These are phyloP conservation scores for Lobosporangium transversale DNA, from an alignment of 192 early-diverging fungal species.

Conservation along the genomic window DNA sequence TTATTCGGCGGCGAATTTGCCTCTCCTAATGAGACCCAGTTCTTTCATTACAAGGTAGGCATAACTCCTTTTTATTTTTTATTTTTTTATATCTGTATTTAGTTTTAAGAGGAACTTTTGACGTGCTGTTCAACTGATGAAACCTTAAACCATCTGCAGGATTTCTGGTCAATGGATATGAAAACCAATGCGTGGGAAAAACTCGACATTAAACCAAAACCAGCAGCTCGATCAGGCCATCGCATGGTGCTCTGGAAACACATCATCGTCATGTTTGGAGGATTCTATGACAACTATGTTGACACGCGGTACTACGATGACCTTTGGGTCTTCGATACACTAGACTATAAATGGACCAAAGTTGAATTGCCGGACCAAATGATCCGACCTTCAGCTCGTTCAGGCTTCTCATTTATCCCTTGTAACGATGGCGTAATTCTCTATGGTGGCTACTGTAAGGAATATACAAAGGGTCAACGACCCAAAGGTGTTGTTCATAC, in stretches of 20 bases:
- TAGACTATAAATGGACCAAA: slow-evolving; percentile 62
- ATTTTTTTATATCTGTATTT: no score
- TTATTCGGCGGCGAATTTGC: slow-evolving; percentile 75
- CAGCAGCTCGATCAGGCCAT: slow-evolving; percentile 69
- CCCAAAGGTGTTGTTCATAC: slow-evolving; percentile 64
- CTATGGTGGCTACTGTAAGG: slow-evolving; percentile 79
- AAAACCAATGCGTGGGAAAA: slow-evolving; percentile 76
- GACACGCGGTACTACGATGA: slow-evolving; percentile 71
- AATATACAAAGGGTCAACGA: slow-evolving; percentile 69
- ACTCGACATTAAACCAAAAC: slow-evolving; percentile 65
- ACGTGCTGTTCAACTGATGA: no score
- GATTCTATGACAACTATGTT: slow-evolving; percentile 60
- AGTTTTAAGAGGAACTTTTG: no score
- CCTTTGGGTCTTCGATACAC: slow-evolving; percentile 73
- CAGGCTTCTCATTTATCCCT: slow-evolving; percentile 69
- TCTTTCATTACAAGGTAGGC: slow-evolving; percentile 67
- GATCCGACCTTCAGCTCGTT: slow-evolving; percentile 56
- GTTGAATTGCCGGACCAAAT: slow-evolving; percentile 48
- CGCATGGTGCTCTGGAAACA: slow-evolving; percentile 74
- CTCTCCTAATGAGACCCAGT: slow-evolving; percentile 69
- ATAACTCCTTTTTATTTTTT: background rate
- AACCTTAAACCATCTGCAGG: no score
- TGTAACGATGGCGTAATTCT: slow-evolving; percentile 65
- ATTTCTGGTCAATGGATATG: slow-evolving; percentile 78
- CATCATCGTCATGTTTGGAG: slow-evolving; percentile 72